These are phyloP conservation scores for Septoria linicola DNA, from an alignment of 2,329 filamentous ascomycete genomes.

Conservation along the genomic window DNA sequence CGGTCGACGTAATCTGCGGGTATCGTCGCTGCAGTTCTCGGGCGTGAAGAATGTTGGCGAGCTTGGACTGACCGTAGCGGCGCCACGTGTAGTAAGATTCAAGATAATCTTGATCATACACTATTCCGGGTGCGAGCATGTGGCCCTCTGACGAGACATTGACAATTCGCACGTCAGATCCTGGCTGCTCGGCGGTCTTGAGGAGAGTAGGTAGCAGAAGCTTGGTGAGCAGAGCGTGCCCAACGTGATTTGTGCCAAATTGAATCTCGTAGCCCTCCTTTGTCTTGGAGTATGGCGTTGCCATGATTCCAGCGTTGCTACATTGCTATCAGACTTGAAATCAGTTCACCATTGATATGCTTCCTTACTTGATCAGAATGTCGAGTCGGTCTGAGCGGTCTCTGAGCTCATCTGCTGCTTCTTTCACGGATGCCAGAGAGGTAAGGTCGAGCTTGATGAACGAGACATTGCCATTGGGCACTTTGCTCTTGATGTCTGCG, in stretches of 20 bases:
- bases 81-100: slow-evolving; percentile 35
- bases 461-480: slow-evolving; percentile 43
- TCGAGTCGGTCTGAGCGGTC: slow-evolving; percentile 41
- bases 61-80: slow-evolving; percentile 63
- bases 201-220: slow-evolving; percentile 47
- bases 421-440: slow-evolving; percentile 52
- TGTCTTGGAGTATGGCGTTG: slow-evolving; percentile 39
- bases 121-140: slow-evolving; percentile 32
- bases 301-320: slow-evolving; percentile 43
- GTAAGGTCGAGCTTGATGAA: slow-evolving; percentile 52
- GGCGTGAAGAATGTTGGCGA: slow-evolving; percentile 60
- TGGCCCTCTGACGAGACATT: slow-evolving; percentile 42
- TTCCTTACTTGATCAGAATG: slow-evolving; percentile 27
- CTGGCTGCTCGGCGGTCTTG: slow-evolving; percentile 38
- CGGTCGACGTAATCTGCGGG: slow-evolving; percentile 61
- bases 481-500: slow-evolving; percentile 39
- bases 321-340: slow-evolving; percentile 34
- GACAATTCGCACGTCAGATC: slow-evolving; percentile 48
- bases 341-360: slow-evolving; percentile 16
- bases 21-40: slow-evolving; percentile 59
- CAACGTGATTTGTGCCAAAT: slow-evolving; percentile 54
- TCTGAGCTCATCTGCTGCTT: slow-evolving; percentile 44
- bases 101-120: slow-evolving; percentile 40
- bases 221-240: slow-evolving; percentile 50
- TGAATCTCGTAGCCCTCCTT: slow-evolving; percentile 53